Evolutionary conservation across 208 protist species (phyloP).

Genomic region (Leishmania amazonensis): DNA sequence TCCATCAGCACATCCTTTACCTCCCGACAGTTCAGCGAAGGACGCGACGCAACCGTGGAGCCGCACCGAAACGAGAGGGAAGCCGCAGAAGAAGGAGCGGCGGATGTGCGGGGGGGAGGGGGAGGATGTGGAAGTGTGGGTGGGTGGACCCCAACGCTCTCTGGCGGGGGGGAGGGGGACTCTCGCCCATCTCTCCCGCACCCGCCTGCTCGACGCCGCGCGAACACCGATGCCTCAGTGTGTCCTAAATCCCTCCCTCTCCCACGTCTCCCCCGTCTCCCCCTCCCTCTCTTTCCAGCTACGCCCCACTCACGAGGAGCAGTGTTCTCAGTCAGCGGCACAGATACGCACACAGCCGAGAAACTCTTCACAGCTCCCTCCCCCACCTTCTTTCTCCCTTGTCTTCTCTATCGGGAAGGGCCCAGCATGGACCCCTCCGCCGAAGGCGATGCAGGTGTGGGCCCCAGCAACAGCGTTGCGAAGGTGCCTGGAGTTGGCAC

Average conservation of each 20-base stretch:
- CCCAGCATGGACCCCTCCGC: not conserved
- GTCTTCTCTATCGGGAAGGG: not conserved
- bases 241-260: not conserved
- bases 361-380: not conserved
- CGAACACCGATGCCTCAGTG: not conserved
- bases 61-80: not conserved
- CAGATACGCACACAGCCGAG: conserved; percentile 2
- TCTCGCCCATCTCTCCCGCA: not conserved
- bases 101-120: not conserved
- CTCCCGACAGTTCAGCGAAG: not conserved
- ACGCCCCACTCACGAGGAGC: not conserved
- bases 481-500: not conserved
- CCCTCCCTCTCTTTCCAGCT: not conserved
- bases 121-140: too few species aligned
- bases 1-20: not conserved
- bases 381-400: not conserved
- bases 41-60: not conserved
- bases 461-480: not conserved
- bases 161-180: too few species aligned
- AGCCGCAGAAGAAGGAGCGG: not conserved
- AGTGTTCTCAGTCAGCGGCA: not conserved
- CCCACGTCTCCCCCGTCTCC: too few species aligned
- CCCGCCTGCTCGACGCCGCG: not conserved
- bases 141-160: not conserved
- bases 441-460: not conserved